Evolutionary conservation across 2,329 filamentous ascomycete species (phyloP).

Genomic region (Hortaea werneckii): DNA sequence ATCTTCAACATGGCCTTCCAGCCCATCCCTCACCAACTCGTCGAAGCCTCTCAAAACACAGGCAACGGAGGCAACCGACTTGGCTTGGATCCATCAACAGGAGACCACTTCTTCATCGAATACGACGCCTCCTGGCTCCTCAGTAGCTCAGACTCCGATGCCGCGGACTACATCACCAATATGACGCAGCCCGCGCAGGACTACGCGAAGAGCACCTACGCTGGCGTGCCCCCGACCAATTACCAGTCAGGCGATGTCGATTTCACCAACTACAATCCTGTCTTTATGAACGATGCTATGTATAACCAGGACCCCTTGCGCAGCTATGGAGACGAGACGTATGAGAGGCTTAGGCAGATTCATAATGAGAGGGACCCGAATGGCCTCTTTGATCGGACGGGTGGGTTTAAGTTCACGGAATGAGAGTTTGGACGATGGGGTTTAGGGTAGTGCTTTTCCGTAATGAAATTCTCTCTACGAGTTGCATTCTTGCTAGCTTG

Average conservation of each 20-base stretch:
- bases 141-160: too few relatives aligned
- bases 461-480: too few relatives aligned
- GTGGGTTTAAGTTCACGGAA: too few relatives aligned
- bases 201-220: constrained; percentile 2
- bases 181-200: too few relatives aligned
- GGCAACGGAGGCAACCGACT: constrained; percentile 10
- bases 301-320: constrained; percentile 14
- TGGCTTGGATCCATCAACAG: constrained; percentile 8
- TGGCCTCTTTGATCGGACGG: too few relatives aligned
- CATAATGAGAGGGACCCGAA: too few relatives aligned
- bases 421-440: too few relatives aligned
- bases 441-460: too few relatives aligned
- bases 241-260: constrained; percentile 10
- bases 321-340: constrained; percentile 11
- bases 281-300: constrained; percentile 20
- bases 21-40: constrained; percentile 11
- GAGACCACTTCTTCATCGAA: constrained; percentile 13
- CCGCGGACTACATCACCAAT: too few relatives aligned
- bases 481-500: too few relatives aligned
- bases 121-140: too few relatives aligned
- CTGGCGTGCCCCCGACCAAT: constrained; percentile 10
- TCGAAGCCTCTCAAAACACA: constrained; percentile 7
- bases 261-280: constrained; percentile 9
- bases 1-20: constrained; percentile 9
- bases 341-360: constrained; percentile 5